Evolutionary conservation across 225 moss, liverwort and hornwort genomes (phyloP), one percentile per base, ranked within the genome.

Genomic region (Polytrichum formosum): DNA sequence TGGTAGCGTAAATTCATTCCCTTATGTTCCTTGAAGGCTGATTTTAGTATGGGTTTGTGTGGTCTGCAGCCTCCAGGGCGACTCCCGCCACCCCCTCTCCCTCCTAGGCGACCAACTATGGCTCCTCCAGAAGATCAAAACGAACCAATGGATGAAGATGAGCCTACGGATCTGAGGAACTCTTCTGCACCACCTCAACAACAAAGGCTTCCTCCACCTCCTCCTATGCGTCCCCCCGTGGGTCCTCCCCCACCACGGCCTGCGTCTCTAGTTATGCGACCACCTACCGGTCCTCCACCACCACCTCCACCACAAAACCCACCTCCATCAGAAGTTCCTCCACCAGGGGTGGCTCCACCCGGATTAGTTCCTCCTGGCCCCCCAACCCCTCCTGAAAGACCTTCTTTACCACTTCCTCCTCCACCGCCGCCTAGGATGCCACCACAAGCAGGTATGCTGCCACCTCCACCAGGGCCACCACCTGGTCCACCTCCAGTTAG

Each of bases 321-420:
- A 55, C 65, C 83, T 53, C 68, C 73, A 35, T 72, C 73, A 26
- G 92, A 92, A 70, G 92, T 87, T 27, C 79, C 86, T 63, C 95
- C 95, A 74, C 95, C 95, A 1, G 95, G 95, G 33, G 94, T 95
- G 19, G 69, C 83, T 53, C 67, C 70, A 5, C 29, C 78, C 1
- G 75, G 81, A 18, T 30, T 70, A 26, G 63, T 65, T 56, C 77
- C 75, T n/a, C 73, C 78, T 61, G 80, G 80, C 23, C 76, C 82
- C 67, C 75, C 75, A 54, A 79, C 81, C 6, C 82, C 74, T 55
- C 69, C 85, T 7, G 85, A 85, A 20, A 77, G 83, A 58, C 56
- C 92, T 63, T 64, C 88, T 69, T 63, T 83, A 54, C 80, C 84
- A 46, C 84, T 78, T 72, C 88, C 82, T 31, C 85, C 85, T 26